A percentile compares a stretch with the other conserved stretches of the same genome.
Conservation (phyloP, 805 yeast genomes). For the Sungouiella blattae region DNA sequence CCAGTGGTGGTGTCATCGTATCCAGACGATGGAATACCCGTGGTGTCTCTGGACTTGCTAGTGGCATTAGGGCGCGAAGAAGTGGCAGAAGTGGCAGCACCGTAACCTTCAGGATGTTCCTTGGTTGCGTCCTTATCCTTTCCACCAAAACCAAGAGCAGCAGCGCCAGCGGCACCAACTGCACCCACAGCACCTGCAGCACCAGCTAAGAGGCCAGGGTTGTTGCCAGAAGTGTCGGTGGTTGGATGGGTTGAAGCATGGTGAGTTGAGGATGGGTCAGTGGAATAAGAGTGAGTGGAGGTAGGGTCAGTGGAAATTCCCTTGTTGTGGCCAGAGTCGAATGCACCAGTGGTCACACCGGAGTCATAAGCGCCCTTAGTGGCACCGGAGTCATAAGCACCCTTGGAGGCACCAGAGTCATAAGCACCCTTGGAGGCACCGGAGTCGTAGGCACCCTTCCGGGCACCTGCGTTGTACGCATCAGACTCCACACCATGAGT, state of each 20-base stretch:
- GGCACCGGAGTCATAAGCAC: no score
- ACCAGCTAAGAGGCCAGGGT: conserved; percentile 12
- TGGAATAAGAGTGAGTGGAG: no score
- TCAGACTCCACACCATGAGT: conserved; percentile 4
- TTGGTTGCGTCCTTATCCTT: not conserved
- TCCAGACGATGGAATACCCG: no score
- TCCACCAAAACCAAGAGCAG: conserved; percentile 3
- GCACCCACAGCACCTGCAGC: conserved; percentile 11
- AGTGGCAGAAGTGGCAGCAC: not conserved
- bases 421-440: no score
- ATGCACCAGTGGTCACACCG: conserved; percentile 7
- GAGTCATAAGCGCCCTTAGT: no score
- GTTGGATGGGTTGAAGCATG: not conserved
- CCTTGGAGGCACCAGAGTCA: no score
- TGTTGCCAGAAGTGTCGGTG: conserved; percentile 4
- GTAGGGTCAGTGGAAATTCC: conserved; percentile 2
- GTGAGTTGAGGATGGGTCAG: no score
- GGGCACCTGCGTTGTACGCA: conserved; percentile 18
- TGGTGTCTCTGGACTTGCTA: no score
- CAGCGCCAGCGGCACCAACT: conserved; percentile 16
- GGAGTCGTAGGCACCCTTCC: conserved; percentile 16
- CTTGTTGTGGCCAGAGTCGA: conserved; percentile 12
- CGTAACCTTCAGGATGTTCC: not conserved
- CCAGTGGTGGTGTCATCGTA: no score
- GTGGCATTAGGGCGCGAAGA: not conserved